phyloP scores from a whole-genome alignment of 1,139 yeast species.

The Kodamaea anthophila region DNA sequence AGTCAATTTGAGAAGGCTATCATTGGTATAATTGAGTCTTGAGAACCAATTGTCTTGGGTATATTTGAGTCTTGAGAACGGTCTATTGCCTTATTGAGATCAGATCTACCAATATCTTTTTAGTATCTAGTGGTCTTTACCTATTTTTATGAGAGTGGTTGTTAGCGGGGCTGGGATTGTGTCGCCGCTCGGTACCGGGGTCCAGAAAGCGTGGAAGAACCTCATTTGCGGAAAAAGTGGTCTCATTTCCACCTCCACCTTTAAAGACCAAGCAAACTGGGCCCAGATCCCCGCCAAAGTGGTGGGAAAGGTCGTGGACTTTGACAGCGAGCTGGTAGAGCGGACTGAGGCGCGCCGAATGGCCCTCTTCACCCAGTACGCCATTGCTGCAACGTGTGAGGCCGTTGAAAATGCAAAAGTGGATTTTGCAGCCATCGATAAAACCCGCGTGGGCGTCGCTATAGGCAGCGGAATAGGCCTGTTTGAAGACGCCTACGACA shows the following conservation, averaged over 20 bases:
- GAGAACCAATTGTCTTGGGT: no score
- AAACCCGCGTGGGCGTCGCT: slow-evolving; percentile 53
- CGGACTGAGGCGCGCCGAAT: slow-evolving; percentile 49
- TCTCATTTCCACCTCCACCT: slow-evolving; percentile 45
- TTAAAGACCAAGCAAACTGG: slow-evolving; percentile 42
- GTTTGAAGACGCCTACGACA: slow-evolving; percentile 64
- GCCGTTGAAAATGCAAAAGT: slow-evolving; percentile 65
- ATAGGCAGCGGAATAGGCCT: slow-evolving; percentile 95
- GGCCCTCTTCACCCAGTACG: slow-evolving; percentile 75
- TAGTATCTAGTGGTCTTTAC: no score
- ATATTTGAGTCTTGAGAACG: no score
- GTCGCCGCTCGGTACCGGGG: slow-evolving; percentile 80
- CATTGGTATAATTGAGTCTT: no score
- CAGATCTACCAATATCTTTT: no score
- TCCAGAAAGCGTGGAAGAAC: slow-evolving; percentile 45
- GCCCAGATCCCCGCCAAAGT: slow-evolving; percentile 66
- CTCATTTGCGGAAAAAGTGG: slow-evolving; percentile 51
- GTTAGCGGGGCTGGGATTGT: slow-evolving; percentile 87
- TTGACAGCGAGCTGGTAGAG: slow-evolving; percentile 32
- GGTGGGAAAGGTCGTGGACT: slow-evolving; percentile 50
- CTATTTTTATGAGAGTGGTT: slow-evolving; percentile 63
- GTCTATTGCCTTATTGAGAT: no score
- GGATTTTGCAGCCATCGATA: slow-evolving; percentile 5
- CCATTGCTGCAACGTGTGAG: slow-evolving; percentile 68
- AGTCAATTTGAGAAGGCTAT: no score